Percentiles rank a stretch among this genome's conserved stretches.
Conservation (phyloP, 2,329 filamentous ascomycete genomes). For the Stachybotrys chlorohalonatus region DNA sequence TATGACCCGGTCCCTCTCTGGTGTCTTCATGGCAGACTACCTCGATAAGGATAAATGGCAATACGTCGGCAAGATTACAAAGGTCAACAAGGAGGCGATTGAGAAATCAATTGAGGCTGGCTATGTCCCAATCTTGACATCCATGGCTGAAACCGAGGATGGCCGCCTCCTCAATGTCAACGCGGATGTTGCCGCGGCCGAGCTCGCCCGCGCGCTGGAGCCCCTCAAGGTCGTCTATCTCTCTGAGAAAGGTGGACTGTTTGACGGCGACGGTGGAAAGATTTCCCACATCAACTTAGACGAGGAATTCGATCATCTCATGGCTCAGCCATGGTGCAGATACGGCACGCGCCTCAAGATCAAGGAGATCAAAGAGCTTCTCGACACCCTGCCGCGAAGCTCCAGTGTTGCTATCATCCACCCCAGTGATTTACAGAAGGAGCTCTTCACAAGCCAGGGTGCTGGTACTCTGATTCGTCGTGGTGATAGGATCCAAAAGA, state of each 20-base stretch:
- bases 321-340: conserved; percentile 90
- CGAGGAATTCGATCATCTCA: conserved; percentile 87
- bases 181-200: conserved; percentile 90
- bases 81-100: conserved; percentile 83
- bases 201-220: conserved; percentile 79
- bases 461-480: conserved; percentile 88
- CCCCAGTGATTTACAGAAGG: conserved; percentile 89
- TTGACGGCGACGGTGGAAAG: conserved; percentile 88
- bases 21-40: conserved; percentile 88
- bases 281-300: conserved; percentile 97
- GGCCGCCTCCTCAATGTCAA: conserved; percentile 96
- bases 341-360: conserved; percentile 96
- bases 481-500: conserved; percentile 79
- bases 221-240: conserved; percentile 96
- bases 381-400: conserved; percentile 51
- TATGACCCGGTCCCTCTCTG: conserved; percentile 79
- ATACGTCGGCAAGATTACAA: conserved; percentile 88
- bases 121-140: conserved; percentile 87
- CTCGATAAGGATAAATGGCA: conserved; percentile 95
- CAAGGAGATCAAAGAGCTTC: conserved; percentile 46
- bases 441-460: conserved; percentile 80
- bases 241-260: conserved; percentile 95
- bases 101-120: conserved; percentile 86
- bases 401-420: conserved; percentile 98
- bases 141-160: conserved; percentile 88